phyloP scores from a whole-genome alignment of 768 basidiomycete genomes.

The Calocybe indica region DNA sequence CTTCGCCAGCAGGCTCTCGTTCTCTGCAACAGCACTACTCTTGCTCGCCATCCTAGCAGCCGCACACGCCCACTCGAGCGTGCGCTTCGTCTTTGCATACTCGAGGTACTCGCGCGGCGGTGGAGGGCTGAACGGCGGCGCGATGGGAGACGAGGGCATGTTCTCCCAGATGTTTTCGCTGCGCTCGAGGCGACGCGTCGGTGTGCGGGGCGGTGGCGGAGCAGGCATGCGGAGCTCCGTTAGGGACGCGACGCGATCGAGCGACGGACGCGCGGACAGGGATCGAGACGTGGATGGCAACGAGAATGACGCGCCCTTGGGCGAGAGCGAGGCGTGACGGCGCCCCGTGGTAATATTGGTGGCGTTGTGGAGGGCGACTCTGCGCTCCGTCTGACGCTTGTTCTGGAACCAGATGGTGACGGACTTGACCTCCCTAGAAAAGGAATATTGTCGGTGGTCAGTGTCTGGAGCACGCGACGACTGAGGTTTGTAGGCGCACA shows the following conservation, averaged over 20 bases:
- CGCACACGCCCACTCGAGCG: conserved; percentile 75
- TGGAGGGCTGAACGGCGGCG: conserved; percentile 46
- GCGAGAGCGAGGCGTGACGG: conserved; percentile 16
- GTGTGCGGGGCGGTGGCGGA: conserved; percentile 28
- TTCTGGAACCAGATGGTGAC: conserved; percentile 86
- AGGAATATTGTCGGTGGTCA: conserved; percentile 4
- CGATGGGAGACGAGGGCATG: conserved; percentile 62
- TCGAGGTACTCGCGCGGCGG: conserved; percentile 38
- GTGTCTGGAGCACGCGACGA: not conserved
- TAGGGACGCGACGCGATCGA: conserved; percentile 56
- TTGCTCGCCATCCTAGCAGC: conserved; percentile 47
- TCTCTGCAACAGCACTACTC: conserved; percentile 20
- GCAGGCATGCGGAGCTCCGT: conserved; percentile 39
- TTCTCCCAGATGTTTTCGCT: conserved; percentile 41
- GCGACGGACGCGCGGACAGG: conserved; percentile 34
- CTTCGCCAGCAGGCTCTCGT: too few species aligned
- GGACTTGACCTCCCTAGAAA: conserved; percentile 54
- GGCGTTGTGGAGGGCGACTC: conserved; percentile 39
- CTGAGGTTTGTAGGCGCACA: conserved; percentile 40
- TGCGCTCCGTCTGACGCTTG: conserved; percentile 66
- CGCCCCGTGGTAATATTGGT: conserved; percentile 7
- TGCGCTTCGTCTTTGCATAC: conserved; percentile 41
- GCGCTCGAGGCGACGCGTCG: conserved; percentile 27
- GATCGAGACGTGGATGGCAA: conserved; percentile 13
- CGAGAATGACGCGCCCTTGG: too few species aligned